These are phyloP conservation scores for Adansonia grandidieri DNA, from an alignment of 441 rosid species.

Conservation along the genomic window DNA sequence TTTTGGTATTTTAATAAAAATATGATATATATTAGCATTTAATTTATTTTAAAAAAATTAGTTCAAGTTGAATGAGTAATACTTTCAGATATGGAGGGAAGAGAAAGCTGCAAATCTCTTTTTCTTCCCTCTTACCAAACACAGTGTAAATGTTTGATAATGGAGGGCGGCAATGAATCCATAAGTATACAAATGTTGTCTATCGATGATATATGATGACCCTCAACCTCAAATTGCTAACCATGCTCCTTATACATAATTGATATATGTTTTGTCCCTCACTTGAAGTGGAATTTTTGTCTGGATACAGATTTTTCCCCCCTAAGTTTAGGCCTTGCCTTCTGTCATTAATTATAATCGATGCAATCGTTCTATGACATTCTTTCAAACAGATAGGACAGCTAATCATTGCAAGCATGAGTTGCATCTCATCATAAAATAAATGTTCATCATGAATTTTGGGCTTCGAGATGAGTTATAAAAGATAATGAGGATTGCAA, in stretches of 20 bases:
- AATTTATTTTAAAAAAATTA: background rate
- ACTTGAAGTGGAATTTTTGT: background rate
- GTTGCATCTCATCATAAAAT: too few relatives aligned
- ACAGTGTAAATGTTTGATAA: background rate
- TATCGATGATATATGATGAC: background rate
- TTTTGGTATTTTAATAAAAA: too few relatives aligned
- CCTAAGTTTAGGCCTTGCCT: background rate
- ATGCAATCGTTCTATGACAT: conserved; percentile 12
- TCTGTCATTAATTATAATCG: background rate
- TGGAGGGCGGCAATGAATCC: background rate
- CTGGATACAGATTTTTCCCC: background rate
- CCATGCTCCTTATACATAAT: background rate
- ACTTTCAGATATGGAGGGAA: too few relatives aligned
- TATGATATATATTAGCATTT: too few relatives aligned
- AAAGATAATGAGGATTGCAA: background rate
- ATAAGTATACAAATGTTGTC: background rate
- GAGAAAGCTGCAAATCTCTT: too few relatives aligned
- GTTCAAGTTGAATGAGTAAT: too few relatives aligned
- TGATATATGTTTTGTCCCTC: background rate
- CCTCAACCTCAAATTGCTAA: background rate
- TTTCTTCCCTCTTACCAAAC: background rate
- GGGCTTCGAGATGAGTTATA: background rate
- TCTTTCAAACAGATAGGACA: conserved; percentile 63
- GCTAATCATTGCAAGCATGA: conserved; percentile 36
- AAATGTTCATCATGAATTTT: too few relatives aligned